Conservation (phyloP, 2,329 filamentous ascomycete species). For the Neonectria coccinea region DNA sequence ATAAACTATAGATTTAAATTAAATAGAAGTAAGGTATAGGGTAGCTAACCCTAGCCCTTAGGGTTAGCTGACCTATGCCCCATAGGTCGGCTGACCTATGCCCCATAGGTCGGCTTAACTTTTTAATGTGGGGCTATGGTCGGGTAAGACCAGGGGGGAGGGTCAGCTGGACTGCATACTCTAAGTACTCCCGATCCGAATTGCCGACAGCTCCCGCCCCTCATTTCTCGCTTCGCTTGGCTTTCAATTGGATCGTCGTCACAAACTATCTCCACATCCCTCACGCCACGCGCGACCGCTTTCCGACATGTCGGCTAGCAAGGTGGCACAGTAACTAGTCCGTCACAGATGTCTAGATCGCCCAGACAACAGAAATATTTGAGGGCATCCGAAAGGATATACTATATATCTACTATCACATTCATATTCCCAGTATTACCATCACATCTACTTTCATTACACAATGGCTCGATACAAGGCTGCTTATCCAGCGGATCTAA, state of each 20-base stretch:
- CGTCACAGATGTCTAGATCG: not conserved
- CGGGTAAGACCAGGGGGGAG: too few relatives aligned
- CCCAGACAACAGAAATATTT: not conserved
- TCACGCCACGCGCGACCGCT: slow-evolving; percentile 3
- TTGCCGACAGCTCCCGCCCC: slow-evolving; percentile 5
- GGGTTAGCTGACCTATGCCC: too few relatives aligned
- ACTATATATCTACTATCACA: not conserved
- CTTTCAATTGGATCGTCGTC: slow-evolving; percentile 1
- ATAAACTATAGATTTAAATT: too few relatives aligned
- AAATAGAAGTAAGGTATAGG: too few relatives aligned
- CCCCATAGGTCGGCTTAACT: too few relatives aligned
- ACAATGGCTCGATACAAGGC: slow-evolving; percentile 21
- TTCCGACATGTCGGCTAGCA: slow-evolving; percentile 20
- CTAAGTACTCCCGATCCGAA: slow-evolving; percentile 20
- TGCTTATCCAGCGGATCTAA: slow-evolving; percentile 12
- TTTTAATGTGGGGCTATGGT: too few relatives aligned
- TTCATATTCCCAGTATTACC: not conserved
- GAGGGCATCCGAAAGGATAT: not conserved
- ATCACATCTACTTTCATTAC: not conserved
- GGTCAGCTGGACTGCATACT: too few relatives aligned
- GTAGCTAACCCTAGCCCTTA: too few relatives aligned
- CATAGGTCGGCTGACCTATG: too few relatives aligned
- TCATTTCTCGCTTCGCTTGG: not conserved
- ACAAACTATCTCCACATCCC: not conserved
- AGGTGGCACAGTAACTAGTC: not conserved